phyloP scores from a whole-genome alignment of 352 stramenopile genomes.

The Globisporangium nunn region DNA sequence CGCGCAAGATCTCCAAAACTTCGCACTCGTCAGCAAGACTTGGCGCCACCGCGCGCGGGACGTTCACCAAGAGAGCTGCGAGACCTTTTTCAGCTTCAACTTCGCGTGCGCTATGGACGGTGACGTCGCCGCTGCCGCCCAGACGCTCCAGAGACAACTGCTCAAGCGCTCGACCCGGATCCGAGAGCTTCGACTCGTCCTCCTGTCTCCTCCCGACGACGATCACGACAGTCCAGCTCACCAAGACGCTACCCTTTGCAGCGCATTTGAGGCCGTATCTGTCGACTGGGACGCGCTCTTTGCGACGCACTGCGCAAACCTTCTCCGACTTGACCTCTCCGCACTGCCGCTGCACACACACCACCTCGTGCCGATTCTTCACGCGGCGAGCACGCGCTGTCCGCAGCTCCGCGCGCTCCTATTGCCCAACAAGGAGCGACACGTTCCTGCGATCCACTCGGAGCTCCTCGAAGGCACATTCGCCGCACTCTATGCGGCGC shows the following conservation, averaged over 20 bases:
- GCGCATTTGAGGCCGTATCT: neutral
- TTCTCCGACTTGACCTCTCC: constrained; percentile 7
- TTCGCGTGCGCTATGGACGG: neutral
- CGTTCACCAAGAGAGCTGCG: neutral
- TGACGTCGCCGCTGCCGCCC: neutral
- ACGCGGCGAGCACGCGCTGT: constrained; percentile 2
- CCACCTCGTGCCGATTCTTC: constrained; percentile 6
- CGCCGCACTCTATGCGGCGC: constrained; percentile 3
- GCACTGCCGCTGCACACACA: constrained; percentile 4
- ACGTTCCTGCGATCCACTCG: neutral
- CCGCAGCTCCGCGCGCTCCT: constrained; percentile 5
- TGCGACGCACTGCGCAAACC: neutral
- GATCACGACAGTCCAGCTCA: neutral
- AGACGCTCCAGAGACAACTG: too few relatives aligned
- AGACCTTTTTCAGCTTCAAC: neutral
- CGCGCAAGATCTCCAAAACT: neutral
- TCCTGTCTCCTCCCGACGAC: neutral
- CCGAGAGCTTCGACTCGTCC: neutral
- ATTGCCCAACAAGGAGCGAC: neutral
- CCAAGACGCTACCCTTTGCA: neutral
- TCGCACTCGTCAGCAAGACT: neutral
- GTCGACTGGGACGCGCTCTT: constrained; percentile 3
- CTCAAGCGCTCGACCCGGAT: neutral
- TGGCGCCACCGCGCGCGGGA: neutral
- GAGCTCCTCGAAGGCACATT: constrained; percentile 4